phyloP scores from a whole-genome alignment of 768 basidiomycete species.

The Tylopilus subfusipes region DNA sequence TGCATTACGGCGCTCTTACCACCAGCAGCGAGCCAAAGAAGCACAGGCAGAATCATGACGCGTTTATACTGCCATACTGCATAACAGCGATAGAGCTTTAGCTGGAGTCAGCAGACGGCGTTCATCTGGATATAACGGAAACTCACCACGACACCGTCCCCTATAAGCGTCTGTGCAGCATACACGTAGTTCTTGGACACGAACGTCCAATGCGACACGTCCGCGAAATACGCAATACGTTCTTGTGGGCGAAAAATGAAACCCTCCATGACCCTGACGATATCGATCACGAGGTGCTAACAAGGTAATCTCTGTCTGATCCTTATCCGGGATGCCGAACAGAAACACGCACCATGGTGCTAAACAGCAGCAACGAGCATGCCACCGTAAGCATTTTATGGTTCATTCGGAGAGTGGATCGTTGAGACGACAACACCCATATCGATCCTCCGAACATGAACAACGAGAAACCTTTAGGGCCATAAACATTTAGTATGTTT shows the following conservation, averaged over 20 bases:
- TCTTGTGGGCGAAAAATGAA: slow-evolving; percentile 23
- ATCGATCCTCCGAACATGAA: slow-evolving; percentile 35
- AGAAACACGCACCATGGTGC: slow-evolving; percentile 26
- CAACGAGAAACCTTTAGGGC: slow-evolving; percentile 33
- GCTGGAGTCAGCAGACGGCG: not conserved
- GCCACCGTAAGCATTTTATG: slow-evolving; percentile 21
- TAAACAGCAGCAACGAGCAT: slow-evolving; percentile 28
- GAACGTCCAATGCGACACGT: slow-evolving; percentile 27
- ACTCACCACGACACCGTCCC: slow-evolving; percentile 30
- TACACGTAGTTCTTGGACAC: slow-evolving; percentile 26
- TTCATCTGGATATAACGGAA: not conserved
- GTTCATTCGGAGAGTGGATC: slow-evolving; percentile 12
- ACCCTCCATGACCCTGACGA: slow-evolving; percentile 26
- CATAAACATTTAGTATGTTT: not conserved
- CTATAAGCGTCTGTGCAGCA: slow-evolving; percentile 27
- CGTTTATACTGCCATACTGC: slow-evolving; percentile 31
- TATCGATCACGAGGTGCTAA: slow-evolving; percentile 27
- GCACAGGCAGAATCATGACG: slow-evolving; percentile 25
- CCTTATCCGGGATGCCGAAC: not conserved
- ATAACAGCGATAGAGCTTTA: slow-evolving; percentile 30
- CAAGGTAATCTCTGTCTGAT: not conserved
- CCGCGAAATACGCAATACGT: slow-evolving; percentile 24
- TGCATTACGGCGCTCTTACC: slow-evolving; percentile 13
- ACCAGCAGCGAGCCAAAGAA: slow-evolving; percentile 29
- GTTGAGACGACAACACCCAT: slow-evolving; percentile 18